Percentiles rank a stretch among this genome's conserved stretches.
Evolutionary conservation across 495 filamentous ascomycete genomes (phyloP).

Genomic region (Podospora comata): DNA sequence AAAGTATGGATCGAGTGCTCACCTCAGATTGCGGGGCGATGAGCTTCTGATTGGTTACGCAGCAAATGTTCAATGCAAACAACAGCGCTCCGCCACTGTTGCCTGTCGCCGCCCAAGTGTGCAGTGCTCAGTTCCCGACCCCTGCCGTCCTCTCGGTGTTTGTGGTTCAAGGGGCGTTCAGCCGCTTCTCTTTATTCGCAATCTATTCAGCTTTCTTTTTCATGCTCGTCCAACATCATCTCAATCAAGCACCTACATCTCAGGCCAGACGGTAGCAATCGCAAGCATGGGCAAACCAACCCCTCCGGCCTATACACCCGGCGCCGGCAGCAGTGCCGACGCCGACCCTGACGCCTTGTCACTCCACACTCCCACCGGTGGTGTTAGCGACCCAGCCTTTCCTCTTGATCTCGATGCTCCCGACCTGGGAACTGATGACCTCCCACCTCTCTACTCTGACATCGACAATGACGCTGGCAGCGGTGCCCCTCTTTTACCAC

Average conservation of each 20-base stretch:
- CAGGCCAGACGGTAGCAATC: not conserved
- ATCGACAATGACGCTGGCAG: constrained; percentile 17
- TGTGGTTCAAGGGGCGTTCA: not conserved
- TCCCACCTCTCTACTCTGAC: constrained; percentile 39
- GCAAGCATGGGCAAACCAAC: constrained; percentile 30
- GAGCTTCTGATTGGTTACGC: constrained; percentile 7
- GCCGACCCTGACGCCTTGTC: constrained; percentile 27
- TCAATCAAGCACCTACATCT: not conserved
- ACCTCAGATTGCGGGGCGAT: not conserved
- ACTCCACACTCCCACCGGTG: constrained; percentile 28
- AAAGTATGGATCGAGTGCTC: not conserved
- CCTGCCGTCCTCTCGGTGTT: not conserved
- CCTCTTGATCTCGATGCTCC: constrained; percentile 29
- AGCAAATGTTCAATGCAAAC: not conserved
- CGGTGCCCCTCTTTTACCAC: constrained; percentile 27
- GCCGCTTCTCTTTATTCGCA: not conserved
- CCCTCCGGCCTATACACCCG: constrained; percentile 5
- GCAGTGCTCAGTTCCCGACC: not conserved
- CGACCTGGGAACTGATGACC: constrained; percentile 33
- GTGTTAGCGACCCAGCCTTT: constrained; percentile 10
- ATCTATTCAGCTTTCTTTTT: not conserved
- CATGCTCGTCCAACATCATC: not conserved
- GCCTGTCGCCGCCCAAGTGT: constrained; percentile 10
- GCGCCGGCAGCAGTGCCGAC: constrained; percentile 16
- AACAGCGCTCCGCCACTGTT: constrained; percentile 17